Base-by-base conservation (phyloP, 495 filamentous ascomycete species). In the Aspergillus saccharolyticus region DNA sequence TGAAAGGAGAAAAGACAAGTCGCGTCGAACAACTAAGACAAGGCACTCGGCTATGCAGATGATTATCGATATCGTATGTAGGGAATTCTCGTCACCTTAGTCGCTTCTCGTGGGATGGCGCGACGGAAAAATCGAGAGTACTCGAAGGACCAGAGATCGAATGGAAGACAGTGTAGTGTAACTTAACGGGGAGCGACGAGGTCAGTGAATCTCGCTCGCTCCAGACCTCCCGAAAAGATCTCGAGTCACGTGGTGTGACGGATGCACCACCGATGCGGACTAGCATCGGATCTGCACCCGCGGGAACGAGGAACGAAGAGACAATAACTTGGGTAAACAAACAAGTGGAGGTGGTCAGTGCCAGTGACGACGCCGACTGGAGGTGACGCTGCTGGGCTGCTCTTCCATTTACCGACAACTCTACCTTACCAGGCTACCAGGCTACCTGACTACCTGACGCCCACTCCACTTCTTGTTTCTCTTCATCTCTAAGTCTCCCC, bases 271-370 rank as follows among this genome's bases (percentile, higher is more conserved):
- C 56, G 58, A 63, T 69, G 63, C 44, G 64, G 66, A 52, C 62
- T 69, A 69, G 68, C 21, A 48, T 25, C 18, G 8, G 69, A 76
- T 74, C 71, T 63, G 63, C 66, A 42, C 21, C 56, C 61, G 68
- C 63, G 63, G 68, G 68, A 39, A 68, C 66, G 63, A 72, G 68
- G 67, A 72, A 71, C 70, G 64, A 61, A 67, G 33, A 61, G 61
- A 60, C 63, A 70, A n/a, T n/a, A n/a, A n/a, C n/a, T n/a, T n/a
- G n/a, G n/a, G n/a, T 74, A 76, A 75, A 77, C 73, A 74, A 66
- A 63, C 56, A 28, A 28, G 54, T 24, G 55, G 46, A 42, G 43
- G 48, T 61, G 58, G 58, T 51, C 54, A 54, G 53, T 30, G 54
- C 45, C 33, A 58, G 51, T 48, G 44, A 21, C 58, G 21, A 56